A percentile compares a stretch with the other conserved stretches of the same genome.
Evolutionary conservation across 371 early-diverging fungal genomes (phyloP).

Genomic region (Circinella umbellata): DNA sequence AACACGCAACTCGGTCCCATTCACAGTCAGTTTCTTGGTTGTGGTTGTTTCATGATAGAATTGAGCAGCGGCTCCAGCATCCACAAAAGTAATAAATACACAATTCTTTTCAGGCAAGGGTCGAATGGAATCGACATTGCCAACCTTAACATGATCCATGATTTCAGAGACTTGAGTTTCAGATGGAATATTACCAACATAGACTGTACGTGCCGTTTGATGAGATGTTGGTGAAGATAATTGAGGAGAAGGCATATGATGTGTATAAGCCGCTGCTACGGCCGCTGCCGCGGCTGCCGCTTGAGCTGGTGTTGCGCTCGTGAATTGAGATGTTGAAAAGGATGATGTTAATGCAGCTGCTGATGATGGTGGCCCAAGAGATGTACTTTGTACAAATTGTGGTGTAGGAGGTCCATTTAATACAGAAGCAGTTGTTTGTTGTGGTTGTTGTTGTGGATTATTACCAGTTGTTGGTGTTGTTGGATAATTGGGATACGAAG

Average conservation of each 20-base stretch:
- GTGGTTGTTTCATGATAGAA: conserved; percentile 57
- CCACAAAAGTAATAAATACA: conserved; percentile 81
- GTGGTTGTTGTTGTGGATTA: conserved; percentile 11
- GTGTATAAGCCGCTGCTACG: conserved; percentile 12
- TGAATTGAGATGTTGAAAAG: conserved; percentile 29
- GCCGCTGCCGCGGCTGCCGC: not conserved
- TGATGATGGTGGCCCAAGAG: conserved; percentile 27
- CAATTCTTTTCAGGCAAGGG: conserved; percentile 82
- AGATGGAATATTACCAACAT: conserved; percentile 75
- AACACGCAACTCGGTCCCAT: conserved; percentile 65
- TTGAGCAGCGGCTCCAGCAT: conserved; percentile 63
- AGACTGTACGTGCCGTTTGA: conserved; percentile 69
- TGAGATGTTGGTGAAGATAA: conserved; percentile 25
- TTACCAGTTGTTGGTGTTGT: conserved; percentile 1
- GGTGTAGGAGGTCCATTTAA: conserved; percentile 23
- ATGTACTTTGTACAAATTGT: conserved; percentile 24
- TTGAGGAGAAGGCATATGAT: conserved; percentile 24
- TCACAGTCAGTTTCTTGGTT: conserved; percentile 40
- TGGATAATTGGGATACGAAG: conserved; percentile 4
- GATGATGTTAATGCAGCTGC: conserved; percentile 18
- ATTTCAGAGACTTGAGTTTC: conserved; percentile 71
- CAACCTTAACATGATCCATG: conserved; percentile 76
- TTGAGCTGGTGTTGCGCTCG: conserved; percentile 18
- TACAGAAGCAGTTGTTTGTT: conserved; percentile 1
- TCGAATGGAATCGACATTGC: conserved; percentile 75